Conservation (phyloP, 169 alveolate genomes). For the Eimeria praecox region DNA sequence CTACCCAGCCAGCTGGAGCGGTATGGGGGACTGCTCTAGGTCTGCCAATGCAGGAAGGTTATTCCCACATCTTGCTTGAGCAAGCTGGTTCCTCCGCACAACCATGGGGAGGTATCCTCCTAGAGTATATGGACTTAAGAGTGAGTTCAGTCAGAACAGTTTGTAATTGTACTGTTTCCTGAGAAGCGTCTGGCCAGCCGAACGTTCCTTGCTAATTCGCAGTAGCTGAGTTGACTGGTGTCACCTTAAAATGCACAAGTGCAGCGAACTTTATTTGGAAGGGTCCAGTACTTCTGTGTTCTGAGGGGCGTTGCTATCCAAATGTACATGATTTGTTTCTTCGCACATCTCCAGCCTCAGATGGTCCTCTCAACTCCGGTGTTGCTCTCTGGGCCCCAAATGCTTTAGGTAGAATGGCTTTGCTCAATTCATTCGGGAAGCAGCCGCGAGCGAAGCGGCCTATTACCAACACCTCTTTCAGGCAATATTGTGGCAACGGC, state of each 20-base stretch:
- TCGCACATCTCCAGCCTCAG: not conserved
- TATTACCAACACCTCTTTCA: slow-evolving; percentile 24
- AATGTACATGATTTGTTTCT: not conserved
- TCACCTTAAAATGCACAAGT: not conserved
- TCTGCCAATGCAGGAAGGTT: slow-evolving; percentile 69
- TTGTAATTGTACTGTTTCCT: not conserved
- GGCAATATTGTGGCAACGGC: slow-evolving; percentile 52
- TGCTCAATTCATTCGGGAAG: slow-evolving; percentile 18
- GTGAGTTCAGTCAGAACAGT: slow-evolving; percentile 15
- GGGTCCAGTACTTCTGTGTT: not conserved
- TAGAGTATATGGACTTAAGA: not conserved
- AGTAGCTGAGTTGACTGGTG: not conserved
- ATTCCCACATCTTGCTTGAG: slow-evolving; percentile 18
- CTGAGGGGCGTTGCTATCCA: not conserved
- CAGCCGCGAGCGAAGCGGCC: not conserved
- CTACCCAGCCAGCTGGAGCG: slow-evolving; percentile 34
- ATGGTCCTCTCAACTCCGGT: not conserved
- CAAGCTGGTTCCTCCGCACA: not conserved
- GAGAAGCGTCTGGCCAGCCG: not conserved
- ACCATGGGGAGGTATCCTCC: slow-evolving; percentile 57
- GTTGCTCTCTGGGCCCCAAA: not conserved
- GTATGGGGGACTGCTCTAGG: not conserved
- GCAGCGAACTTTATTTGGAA: not conserved
- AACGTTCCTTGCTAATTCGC: not conserved
- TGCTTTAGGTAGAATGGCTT: slow-evolving; percentile 32